These are phyloP conservation scores for Psidium friedrichsthalianum DNA, from an alignment of 345 rosid genomes.

Conservation along the genomic window DNA sequence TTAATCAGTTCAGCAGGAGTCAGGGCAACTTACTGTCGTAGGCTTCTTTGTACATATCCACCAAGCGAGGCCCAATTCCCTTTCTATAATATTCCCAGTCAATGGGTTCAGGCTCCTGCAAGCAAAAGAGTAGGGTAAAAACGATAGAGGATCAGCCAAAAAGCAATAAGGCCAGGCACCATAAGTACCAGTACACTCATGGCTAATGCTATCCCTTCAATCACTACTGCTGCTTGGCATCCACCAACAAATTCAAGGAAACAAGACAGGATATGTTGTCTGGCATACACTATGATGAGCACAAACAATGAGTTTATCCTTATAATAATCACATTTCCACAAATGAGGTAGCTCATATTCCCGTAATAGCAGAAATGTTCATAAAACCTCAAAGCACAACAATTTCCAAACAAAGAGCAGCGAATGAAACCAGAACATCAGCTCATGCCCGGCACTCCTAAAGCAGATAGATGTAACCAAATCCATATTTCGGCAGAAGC, in stretches of 20 bases:
- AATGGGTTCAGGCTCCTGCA: conserved; percentile 92
- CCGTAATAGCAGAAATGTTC: neutral
- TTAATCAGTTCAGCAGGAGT: neutral
- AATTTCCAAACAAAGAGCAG: neutral
- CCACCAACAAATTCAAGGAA: neutral
- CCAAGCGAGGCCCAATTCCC: conserved; percentile 81
- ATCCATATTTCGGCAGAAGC: neutral
- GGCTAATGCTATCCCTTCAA: neutral
- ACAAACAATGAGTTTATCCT: neutral
- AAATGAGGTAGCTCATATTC: neutral
- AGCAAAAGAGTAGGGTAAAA: neutral
- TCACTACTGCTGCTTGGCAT: neutral
- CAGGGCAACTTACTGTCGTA: conserved; percentile 57
- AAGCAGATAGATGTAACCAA: neutral
- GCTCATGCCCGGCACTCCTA: neutral
- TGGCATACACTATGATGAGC: neutral
- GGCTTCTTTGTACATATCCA: conserved; percentile 92
- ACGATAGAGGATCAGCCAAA: neutral
- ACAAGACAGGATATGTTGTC: neutral
- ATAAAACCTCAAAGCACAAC: neutral
- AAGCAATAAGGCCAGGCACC: neutral
- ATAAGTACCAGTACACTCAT: neutral
- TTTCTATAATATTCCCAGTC: conserved; percentile 92
- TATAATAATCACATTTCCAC: neutral
- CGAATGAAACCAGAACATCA: neutral